phyloP scores from a whole-genome alignment of 2,329 filamentous ascomycete genomes.

The Sporothrix variecibatus region DNA sequence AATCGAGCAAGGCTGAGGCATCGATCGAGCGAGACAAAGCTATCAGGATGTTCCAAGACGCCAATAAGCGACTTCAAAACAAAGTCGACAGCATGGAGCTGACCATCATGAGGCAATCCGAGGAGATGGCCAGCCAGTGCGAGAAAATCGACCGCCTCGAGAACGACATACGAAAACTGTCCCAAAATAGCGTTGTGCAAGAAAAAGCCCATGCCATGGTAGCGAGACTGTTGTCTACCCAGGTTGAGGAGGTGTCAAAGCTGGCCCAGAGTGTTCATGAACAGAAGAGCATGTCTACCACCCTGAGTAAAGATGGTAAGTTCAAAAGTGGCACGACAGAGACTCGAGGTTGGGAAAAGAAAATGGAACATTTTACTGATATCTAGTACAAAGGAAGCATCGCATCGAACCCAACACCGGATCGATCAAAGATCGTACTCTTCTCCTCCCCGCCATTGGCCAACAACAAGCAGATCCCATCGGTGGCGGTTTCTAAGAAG shows the following conservation, averaged over 20 bases:
- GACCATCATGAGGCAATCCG: slow-evolving; percentile 17
- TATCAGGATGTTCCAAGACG: slow-evolving; percentile 12
- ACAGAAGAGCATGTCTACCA: background rate
- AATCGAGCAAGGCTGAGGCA: slow-evolving; percentile 23
- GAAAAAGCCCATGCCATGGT: slow-evolving; percentile 3
- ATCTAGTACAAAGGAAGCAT: background rate
- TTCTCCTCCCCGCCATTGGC: background rate
- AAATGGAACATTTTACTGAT: background rate
- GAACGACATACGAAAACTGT: slow-evolving; percentile 1
- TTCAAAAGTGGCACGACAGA: background rate
- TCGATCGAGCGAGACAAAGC: slow-evolving; percentile 15
- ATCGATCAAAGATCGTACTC: background rate
- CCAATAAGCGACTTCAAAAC: slow-evolving; percentile 16
- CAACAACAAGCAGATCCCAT: background rate
- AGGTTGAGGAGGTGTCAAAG: slow-evolving; percentile 7
- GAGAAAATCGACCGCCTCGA: slow-evolving; percentile 25
- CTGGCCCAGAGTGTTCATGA: background rate
- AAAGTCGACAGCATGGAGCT: slow-evolving; percentile 27
- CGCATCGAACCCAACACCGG: background rate
- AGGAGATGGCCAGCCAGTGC: slow-evolving; percentile 16
- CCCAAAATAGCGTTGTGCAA: background rate
- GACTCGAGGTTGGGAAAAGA: background rate
- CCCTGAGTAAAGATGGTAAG: background rate
- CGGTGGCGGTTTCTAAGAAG: background rate
- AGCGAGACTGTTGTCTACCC: background rate